phyloP scores from a whole-genome alignment of 805 yeast species.

The Ogataea zsoltii region DNA sequence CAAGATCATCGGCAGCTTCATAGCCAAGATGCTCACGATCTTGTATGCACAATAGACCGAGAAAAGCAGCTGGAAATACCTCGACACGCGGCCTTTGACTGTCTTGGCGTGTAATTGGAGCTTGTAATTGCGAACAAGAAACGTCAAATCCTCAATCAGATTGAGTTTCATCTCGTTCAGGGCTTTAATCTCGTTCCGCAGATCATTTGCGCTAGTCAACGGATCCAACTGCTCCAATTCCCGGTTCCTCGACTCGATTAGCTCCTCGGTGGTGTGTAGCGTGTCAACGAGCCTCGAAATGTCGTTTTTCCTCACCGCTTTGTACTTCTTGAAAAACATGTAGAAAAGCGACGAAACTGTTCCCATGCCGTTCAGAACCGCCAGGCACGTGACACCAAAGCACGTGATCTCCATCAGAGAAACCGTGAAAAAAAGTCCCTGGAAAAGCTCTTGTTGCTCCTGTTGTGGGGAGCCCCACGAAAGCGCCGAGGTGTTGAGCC shows the following conservation, averaged over 20 bases:
- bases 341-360: slow-evolving; percentile 46
- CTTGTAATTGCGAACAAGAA: slow-evolving; percentile 12
- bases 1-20: slow-evolving; percentile 40
- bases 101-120: slow-evolving; percentile 11
- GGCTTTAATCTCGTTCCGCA: slow-evolving; percentile 41
- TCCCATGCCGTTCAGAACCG: slow-evolving; percentile 53
- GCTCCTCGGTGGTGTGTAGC: slow-evolving; percentile 42
- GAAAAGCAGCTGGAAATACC: slow-evolving; percentile 27
- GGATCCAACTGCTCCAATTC: slow-evolving; percentile 28
- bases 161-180: slow-evolving; percentile 33
- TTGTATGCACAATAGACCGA: slow-evolving; percentile 53
- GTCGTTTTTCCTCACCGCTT: slow-evolving; percentile 33
- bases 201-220: slow-evolving; percentile 24
- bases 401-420: slow-evolving; percentile 48
- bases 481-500: slow-evolving; percentile 35
- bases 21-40: slow-evolving; percentile 41
- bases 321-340: slow-evolving; percentile 23
- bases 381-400: slow-evolving; percentile 51
- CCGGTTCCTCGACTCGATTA: slow-evolving; percentile 35
- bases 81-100: slow-evolving; percentile 15
- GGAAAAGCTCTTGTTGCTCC: not conserved
- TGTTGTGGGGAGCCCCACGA: slow-evolving; percentile 1
- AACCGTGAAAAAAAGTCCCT: slow-evolving; percentile 19
- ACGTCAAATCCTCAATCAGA: slow-evolving; percentile 18
- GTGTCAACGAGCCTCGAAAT: slow-evolving; percentile 38